These are phyloP conservation scores for Leccinum fibrillosum DNA, from an alignment of 768 basidiomycete genomes.

Conservation along the genomic window DNA sequence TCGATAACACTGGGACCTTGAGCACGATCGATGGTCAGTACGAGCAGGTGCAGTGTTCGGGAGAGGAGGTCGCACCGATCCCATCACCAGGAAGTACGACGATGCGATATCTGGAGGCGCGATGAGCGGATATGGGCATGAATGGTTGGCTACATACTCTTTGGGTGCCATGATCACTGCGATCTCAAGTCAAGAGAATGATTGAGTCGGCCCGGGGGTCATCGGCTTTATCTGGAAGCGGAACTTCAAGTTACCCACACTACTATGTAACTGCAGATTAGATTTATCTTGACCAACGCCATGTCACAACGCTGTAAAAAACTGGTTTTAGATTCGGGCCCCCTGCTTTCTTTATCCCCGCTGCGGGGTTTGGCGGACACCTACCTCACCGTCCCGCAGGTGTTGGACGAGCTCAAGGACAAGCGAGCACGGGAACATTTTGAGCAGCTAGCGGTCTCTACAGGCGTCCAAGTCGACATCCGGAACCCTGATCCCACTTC, in stretches of 20 bases:
- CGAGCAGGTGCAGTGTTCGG: neutral
- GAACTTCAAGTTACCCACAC: neutral
- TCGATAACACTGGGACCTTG: constrained; percentile 86
- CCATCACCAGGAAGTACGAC: constrained; percentile 95
- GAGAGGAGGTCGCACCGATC: constrained; percentile 59
- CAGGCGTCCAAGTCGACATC: constrained; percentile 73
- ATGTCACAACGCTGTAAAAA: constrained; percentile 58
- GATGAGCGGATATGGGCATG: constrained; percentile 7
- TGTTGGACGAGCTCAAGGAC: constrained; percentile 87
- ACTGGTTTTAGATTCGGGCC: constrained; percentile 92
- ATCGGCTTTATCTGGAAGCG: neutral
- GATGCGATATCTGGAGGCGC: constrained; percentile 67
- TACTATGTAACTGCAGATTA: constrained; percentile 1
- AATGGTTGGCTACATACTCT: constrained; percentile 36
- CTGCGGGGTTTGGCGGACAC: constrained; percentile 84
- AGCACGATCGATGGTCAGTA: neutral
- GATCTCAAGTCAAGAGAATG: neutral
- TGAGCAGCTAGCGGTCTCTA: constrained; percentile 67
- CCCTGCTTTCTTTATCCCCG: constrained; percentile 84
- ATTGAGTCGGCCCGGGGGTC: neutral
- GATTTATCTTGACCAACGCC: neutral
- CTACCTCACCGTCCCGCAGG: constrained; percentile 87
- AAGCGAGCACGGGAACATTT: constrained; percentile 84
- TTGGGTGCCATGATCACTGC: constrained; percentile 37
- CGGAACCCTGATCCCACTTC: constrained; percentile 68